Conservation (phyloP, 2,329 filamentous ascomycete genomes). For the Raffaelea deltoideospora region DNA sequence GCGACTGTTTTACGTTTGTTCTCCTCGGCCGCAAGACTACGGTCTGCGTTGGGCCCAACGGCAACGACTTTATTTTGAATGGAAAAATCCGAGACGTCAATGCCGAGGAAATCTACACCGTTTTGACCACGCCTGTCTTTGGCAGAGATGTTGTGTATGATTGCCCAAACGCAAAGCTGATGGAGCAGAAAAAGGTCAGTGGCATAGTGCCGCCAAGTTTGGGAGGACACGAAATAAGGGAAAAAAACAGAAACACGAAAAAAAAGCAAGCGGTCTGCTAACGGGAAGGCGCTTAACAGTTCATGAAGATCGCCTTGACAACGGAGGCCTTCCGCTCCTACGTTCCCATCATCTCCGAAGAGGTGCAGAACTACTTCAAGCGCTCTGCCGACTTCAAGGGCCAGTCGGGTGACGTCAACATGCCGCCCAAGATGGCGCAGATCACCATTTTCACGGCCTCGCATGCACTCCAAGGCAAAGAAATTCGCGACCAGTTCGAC, state of each 20-base stretch:
- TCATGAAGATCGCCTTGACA: conserved; percentile 58
- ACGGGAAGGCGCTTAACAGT: conserved; percentile 25
- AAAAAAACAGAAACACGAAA: no score
- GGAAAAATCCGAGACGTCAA: conserved; percentile 36
- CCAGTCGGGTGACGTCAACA: conserved; percentile 43
- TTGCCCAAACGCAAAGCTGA: conserved; percentile 68
- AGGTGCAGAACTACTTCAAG: conserved; percentile 52
- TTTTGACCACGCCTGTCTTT: conserved; percentile 43
- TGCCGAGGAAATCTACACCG: conserved; percentile 38
- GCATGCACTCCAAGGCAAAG: conserved; percentile 58
- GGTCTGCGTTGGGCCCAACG: conserved; percentile 30
- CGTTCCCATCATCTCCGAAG: conserved; percentile 55
- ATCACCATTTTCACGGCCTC: conserved; percentile 73
- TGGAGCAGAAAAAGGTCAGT: conserved; percentile 75
- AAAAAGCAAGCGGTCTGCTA: not conserved
- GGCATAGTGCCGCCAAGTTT: not conserved
- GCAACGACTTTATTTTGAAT: conserved; percentile 42
- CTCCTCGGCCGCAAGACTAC: conserved; percentile 36
- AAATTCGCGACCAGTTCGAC: conserved; percentile 57
- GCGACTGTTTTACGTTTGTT: conserved; percentile 38
- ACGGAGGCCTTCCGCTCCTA: conserved; percentile 48
- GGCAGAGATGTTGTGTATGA: conserved; percentile 71
- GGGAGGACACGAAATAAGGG: no score
- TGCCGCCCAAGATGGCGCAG: conserved; percentile 54
- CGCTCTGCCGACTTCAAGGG: conserved; percentile 40